A percentile compares a stretch with the other conserved stretches of the same genome.
phyloP scores from a whole-genome alignment of 352 stramenopile species.

The Globisporangium uncinulatum region DNA sequence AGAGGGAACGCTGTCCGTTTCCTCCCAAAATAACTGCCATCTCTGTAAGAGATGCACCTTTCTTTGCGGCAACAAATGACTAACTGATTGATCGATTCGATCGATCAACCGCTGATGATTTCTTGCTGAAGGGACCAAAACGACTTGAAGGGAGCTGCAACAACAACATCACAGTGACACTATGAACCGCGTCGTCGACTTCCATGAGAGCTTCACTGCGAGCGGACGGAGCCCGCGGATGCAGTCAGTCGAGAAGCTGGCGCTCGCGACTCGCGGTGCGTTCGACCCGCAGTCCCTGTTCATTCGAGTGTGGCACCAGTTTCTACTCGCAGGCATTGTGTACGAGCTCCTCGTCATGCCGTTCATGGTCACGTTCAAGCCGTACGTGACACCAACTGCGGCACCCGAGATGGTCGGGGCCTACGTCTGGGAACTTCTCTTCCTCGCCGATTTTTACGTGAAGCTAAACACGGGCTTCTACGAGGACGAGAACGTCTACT shows the following conservation, averaged over 20 bases:
- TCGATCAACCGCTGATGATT: too few relatives aligned
- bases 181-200: conserved; percentile 5
- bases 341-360: conserved; percentile 55
- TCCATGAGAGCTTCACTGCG: conserved; percentile 12
- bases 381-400: conserved; percentile 11
- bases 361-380: conserved; percentile 49
- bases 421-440: conserved; percentile 34
- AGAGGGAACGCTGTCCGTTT: not conserved
- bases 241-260: conserved; percentile 3
- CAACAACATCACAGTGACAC: not conserved
- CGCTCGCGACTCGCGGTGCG: conserved; percentile 23
- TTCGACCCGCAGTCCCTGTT: conserved; percentile 39
- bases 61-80: too few relatives aligned
- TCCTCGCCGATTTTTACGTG: conserved; percentile 50
- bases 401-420: conserved; percentile 19
- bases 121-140: too few relatives aligned
- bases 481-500: conserved; percentile 50
- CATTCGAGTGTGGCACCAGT: conserved; percentile 51
- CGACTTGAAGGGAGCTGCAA: too few relatives aligned
- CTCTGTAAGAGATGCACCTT: not conserved
- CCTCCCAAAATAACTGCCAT: not conserved
- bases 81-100: too few relatives aligned
- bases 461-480: conserved; percentile 57
- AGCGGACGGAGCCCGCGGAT: not conserved
- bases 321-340: conserved; percentile 40